Evolutionary conservation across 2,329 filamentous ascomycete species (phyloP), one percentile per base, ranked within the genome.

Genomic region (Cercospora janseana): DNA sequence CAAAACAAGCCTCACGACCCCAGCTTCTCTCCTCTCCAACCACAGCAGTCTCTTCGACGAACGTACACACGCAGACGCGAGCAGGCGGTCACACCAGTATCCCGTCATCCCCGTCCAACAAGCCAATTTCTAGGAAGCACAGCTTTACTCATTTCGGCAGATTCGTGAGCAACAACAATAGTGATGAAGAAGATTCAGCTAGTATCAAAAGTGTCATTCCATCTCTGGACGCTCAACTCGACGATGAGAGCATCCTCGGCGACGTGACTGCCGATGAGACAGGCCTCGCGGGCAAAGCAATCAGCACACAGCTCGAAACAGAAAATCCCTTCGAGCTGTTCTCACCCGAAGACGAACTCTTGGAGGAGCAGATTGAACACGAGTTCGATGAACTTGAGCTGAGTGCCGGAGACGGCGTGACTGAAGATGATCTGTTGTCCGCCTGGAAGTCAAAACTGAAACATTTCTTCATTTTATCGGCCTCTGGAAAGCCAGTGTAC

Each of bases 401-500:
- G 5, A 76, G 79, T 38, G 70, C 74, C 31, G 67, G 69, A 20
- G 74, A 78, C 51, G 75, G 74, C 5, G 72, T 73, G 3, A 81
- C 83, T 56, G 79, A 85, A 67, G 72, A 73, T 61, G 58, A 66
- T 16, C 60, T 88, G 20, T 75, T 95, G 31, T 72, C 75, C 12
- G 77, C 83, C 56, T 98, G 91, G 91, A 93, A 90, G 66, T 82
- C 86, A 28, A 97, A 97, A 72, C 78, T 91, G 56, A 98, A 98
- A 70, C 93, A 98, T 70, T 98, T 95, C 69, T 82, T 98, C 71
- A 95, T 98, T 62, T 75, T 98, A 1, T 97, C 93, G 2, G 92
- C 90, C 10, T 92, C 94, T 7, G 93, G 93, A 15, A 98, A 98
- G 68, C 94, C 93, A 8, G 94, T 98, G 41, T 98, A 92, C 77